These are phyloP conservation scores for Dichotomocladium elegans DNA, from an alignment of 371 early-diverging fungal species.

Conservation along the genomic window DNA sequence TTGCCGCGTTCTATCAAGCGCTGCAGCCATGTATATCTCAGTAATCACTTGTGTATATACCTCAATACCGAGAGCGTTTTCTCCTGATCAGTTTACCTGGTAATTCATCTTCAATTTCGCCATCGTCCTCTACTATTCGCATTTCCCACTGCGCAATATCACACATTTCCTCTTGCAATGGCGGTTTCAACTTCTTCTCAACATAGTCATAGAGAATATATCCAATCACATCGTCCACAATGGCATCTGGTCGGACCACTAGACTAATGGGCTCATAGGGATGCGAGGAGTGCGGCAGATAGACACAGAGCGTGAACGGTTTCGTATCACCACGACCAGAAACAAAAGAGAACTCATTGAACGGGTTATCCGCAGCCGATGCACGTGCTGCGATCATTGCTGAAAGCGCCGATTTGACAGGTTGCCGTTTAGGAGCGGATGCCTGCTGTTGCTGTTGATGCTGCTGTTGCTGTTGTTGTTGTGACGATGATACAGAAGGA, in stretches of 20 bases:
- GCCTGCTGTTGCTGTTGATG: not conserved
- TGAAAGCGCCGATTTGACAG: slow-evolving; percentile 52
- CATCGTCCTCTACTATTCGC: slow-evolving; percentile 93
- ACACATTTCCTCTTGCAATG: slow-evolving; percentile 56
- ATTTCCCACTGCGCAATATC: slow-evolving; percentile 81
- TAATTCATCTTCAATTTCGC: slow-evolving; percentile 92
- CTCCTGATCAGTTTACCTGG: slow-evolving; percentile 86
- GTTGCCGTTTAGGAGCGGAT: not conserved
- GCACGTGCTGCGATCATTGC: slow-evolving; percentile 61
- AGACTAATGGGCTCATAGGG: slow-evolving; percentile 62
- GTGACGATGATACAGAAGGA: slow-evolving; percentile 1
- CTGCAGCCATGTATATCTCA: slow-evolving; percentile 28
- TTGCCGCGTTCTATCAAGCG: slow-evolving; percentile 81
- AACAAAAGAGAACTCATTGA: slow-evolving; percentile 63
- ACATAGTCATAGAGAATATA: slow-evolving; percentile 24
- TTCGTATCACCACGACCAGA: slow-evolving; percentile 60
- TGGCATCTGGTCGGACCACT: slow-evolving; percentile 76
- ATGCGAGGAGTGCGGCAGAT: slow-evolving; percentile 50
- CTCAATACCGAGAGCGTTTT: not conserved
- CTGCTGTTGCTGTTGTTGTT: not conserved
- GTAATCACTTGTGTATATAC: not conserved
- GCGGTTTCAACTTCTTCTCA: slow-evolving; percentile 49
- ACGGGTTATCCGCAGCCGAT: slow-evolving; percentile 67
- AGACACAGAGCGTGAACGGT: slow-evolving; percentile 63
- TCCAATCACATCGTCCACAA: slow-evolving; percentile 72